Evolutionary conservation across 2,329 filamentous ascomycete species (phyloP).

Genomic region (Stemphylium beticola): DNA sequence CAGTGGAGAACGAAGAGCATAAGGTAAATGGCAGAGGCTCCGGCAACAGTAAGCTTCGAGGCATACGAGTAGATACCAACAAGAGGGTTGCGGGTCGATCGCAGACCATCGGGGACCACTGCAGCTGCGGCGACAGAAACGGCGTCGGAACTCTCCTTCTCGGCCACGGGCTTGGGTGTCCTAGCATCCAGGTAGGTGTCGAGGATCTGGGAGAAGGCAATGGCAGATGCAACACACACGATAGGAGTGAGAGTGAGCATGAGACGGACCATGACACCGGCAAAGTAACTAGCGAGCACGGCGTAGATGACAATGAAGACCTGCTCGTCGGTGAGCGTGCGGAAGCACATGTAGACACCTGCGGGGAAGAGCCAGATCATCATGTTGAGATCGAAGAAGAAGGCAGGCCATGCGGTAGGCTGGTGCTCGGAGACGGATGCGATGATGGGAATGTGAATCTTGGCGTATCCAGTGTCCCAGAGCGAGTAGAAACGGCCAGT

Average conservation of each 20-base stretch:
- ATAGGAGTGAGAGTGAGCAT: slow-evolving; percentile 98
- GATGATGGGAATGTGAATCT: slow-evolving; percentile 99
- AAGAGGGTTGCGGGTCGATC: slow-evolving; percentile 72
- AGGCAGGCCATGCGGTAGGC: slow-evolving; percentile 97
- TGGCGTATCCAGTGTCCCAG: slow-evolving; percentile 98
- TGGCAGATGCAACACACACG: slow-evolving; percentile 90
- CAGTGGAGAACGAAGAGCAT: slow-evolving; percentile 95
- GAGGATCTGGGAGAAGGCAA: slow-evolving; percentile 85
- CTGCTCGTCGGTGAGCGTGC: slow-evolving; percentile 90
- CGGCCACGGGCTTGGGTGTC: slow-evolving; percentile 61
- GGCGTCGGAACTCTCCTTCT: slow-evolving; percentile 42
- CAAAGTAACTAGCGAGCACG: slow-evolving; percentile 96
- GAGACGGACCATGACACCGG: slow-evolving; percentile 98
- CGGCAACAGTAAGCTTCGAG: slow-evolving; percentile 80
- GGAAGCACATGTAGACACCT: slow-evolving; percentile 98
- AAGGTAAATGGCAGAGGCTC: slow-evolving; percentile 77
- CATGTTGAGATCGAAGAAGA: slow-evolving; percentile 98
- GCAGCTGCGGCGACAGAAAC: slow-evolving; percentile 58
- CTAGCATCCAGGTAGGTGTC: slow-evolving; percentile 79
- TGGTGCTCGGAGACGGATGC: slow-evolving; percentile 99
- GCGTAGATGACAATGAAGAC: slow-evolving; percentile 98
- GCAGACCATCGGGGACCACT: slow-evolving; percentile 62
- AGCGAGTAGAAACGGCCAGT: slow-evolving; percentile 98
- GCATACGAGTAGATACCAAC: slow-evolving; percentile 83
- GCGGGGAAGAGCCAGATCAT: slow-evolving; percentile 99